phyloP scores from a whole-genome alignment of 1,284 basidiomycete species.

The Spongiforma sp. region DNA sequence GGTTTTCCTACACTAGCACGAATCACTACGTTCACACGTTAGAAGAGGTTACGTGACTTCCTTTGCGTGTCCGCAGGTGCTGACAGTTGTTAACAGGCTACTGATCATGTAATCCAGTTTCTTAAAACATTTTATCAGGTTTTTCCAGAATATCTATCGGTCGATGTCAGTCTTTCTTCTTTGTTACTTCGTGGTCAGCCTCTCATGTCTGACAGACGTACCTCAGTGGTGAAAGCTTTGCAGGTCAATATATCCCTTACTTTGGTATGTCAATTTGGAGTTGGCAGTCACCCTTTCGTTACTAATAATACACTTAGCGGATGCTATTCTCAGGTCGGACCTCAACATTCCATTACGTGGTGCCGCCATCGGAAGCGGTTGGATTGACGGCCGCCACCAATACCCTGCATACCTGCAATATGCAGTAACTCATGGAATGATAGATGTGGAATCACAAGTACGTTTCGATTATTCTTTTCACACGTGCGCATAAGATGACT shows the following conservation, averaged over 20 bases:
- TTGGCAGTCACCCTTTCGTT: constrained; percentile 1
- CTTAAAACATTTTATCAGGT: constrained; percentile 86
- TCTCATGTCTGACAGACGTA: constrained; percentile 68
- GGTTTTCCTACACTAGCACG: constrained; percentile 89
- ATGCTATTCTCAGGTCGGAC: constrained; percentile 75
- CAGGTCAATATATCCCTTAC: constrained; percentile 99
- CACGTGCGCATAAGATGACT: neutral
- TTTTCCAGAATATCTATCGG: constrained; percentile 86
- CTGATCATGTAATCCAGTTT: constrained; percentile 85
- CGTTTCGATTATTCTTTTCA: constrained; percentile 23
- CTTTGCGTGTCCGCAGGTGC: neutral
- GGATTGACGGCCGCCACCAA: constrained; percentile 91
- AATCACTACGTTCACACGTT: constrained; percentile 86
- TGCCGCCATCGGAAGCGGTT: constrained; percentile 95
- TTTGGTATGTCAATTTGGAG: constrained; percentile 61
- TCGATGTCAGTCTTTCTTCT: constrained; percentile 71
- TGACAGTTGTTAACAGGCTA: constrained; percentile 56
- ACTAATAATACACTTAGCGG: constrained; percentile 55
- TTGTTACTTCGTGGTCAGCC: constrained; percentile 13
- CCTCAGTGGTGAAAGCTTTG: constrained; percentile 92
- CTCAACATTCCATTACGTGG: constrained; percentile 72
- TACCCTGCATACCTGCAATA: constrained; percentile 93
- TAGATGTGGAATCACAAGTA: constrained; percentile 78
- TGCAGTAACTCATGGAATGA: constrained; percentile 78
- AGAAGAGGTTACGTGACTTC: constrained; percentile 59